Evolutionary conservation across 1,139 yeast species (phyloP).

Genomic region (Zygotorulaspora mrakii): DNA sequence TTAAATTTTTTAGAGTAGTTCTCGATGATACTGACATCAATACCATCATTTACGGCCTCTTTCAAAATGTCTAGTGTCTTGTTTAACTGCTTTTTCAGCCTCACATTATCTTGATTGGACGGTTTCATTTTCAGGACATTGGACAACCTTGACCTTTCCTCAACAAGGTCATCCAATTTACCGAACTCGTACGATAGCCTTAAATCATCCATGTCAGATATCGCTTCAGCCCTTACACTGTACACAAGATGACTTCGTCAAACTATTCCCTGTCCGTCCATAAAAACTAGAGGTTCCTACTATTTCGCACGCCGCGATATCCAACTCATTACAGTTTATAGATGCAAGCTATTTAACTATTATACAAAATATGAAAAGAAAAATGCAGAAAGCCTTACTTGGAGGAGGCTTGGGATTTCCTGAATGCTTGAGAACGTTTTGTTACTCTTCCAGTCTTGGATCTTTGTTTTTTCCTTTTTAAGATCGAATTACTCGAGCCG

Average conservation of each 20-base stretch:
- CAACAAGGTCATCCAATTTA: slow-evolving; percentile 27
- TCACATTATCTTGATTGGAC: slow-evolving; percentile 27
- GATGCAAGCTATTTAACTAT: slow-evolving; percentile 1
- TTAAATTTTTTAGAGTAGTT: slow-evolving; percentile 9
- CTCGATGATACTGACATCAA: slow-evolving; percentile 2
- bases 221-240: too few relatives aligned
- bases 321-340: not conserved
- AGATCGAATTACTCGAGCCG: slow-evolving; percentile 45
- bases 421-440: slow-evolving; percentile 37
- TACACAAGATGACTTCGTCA: too few relatives aligned
- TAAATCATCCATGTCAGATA: slow-evolving; percentile 24
- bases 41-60: slow-evolving; percentile 7
- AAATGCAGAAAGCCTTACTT: not conserved
- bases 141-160: slow-evolving; percentile 29
- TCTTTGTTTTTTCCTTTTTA: slow-evolving; percentile 61
- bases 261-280: too few relatives aligned
- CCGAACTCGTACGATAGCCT: slow-evolving; percentile 29
- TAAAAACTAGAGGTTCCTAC: too few relatives aligned
- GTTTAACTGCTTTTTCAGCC: slow-evolving; percentile 25
- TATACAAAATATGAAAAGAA: not conserved
- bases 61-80: slow-evolving; percentile 19
- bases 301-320: not conserved
- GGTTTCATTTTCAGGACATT: slow-evolving; percentile 24
- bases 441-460: slow-evolving; percentile 44
- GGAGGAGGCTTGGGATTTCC: slow-evolving; percentile 19